Evolutionary conservation across 768 basidiomycete species (phyloP).

Genomic region (Tricholoma terreum): DNA sequence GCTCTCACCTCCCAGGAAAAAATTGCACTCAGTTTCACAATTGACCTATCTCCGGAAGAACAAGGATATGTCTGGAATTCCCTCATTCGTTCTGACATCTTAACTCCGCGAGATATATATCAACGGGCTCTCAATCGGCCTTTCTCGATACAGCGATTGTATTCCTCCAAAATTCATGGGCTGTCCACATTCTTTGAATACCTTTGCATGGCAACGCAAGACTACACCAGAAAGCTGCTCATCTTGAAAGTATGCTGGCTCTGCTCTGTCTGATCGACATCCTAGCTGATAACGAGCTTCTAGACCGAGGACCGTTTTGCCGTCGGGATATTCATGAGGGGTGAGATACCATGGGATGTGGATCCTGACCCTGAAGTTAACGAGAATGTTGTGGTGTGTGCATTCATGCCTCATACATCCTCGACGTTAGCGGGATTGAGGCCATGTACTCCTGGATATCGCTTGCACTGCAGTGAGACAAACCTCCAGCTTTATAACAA

Average conservation of each 20-base stretch:
- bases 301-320: conserved; percentile 63
- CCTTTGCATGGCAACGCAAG: conserved; percentile 50
- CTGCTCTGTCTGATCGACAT: neutral
- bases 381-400: conserved; percentile 58
- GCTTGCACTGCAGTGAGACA: conserved; percentile 53
- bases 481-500: conserved; percentile 59
- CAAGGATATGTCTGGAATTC: conserved; percentile 63
- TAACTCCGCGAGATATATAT: conserved; percentile 48
- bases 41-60: conserved; percentile 38
- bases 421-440: conserved; percentile 45
- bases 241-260: conserved; percentile 46
- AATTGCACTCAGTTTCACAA: conserved; percentile 42
- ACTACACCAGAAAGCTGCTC: conserved; percentile 57
- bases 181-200: conserved; percentile 61
- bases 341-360: conserved; percentile 55
- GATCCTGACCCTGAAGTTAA: conserved; percentile 48
- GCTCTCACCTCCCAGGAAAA: conserved; percentile 55
- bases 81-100: conserved; percentile 56
- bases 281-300: neutral
- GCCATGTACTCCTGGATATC: conserved; percentile 51
- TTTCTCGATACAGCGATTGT: conserved; percentile 57
- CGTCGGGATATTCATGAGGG: conserved; percentile 61
- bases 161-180: conserved; percentile 52
- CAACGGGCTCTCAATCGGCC: conserved; percentile 49
- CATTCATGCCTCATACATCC: conserved; percentile 55